Percentiles rank a stretch among this genome's conserved stretches.
phyloP scores from a whole-genome alignment of 192 early-diverging fungal genomes.

The Linnemannia zychae region DNA sequence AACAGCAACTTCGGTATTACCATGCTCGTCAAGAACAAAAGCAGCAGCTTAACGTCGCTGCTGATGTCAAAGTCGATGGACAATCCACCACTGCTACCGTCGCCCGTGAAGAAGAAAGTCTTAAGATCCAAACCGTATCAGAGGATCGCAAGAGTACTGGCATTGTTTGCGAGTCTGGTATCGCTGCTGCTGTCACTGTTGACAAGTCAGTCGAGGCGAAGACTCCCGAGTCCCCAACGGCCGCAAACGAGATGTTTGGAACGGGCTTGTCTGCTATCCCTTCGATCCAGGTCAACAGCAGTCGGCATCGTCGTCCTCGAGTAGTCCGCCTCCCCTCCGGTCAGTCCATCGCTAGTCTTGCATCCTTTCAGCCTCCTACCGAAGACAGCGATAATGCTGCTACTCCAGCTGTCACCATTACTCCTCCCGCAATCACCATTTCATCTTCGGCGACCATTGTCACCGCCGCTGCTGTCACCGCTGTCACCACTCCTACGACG shows the following conservation, averaged over 20 bases:
- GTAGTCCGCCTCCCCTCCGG: neutral
- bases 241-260: conserved; percentile 4
- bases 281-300: conserved; percentile 18
- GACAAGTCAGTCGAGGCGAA: neutral
- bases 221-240: neutral
- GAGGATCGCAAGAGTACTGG: neutral
- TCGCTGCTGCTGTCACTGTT: neutral
- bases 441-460: neutral
- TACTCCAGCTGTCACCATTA: neutral
- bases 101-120: neutral
- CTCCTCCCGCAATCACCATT: neutral
- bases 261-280: neutral
- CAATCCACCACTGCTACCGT: neutral
- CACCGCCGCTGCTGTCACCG: neutral
- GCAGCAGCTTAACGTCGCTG: neutral
- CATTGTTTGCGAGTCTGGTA: neutral
- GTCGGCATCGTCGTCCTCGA: neutral
- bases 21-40: conserved; percentile 3
- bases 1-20: conserved; percentile 43
- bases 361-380: neutral
- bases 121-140: neutral
- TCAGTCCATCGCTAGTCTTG: neutral
- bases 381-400: neutral
- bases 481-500: neutral
- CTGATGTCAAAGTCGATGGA: neutral